Conservation (phyloP, 2,329 filamentous ascomycete genomes). For the Amylocarpus encephaloides region DNA sequence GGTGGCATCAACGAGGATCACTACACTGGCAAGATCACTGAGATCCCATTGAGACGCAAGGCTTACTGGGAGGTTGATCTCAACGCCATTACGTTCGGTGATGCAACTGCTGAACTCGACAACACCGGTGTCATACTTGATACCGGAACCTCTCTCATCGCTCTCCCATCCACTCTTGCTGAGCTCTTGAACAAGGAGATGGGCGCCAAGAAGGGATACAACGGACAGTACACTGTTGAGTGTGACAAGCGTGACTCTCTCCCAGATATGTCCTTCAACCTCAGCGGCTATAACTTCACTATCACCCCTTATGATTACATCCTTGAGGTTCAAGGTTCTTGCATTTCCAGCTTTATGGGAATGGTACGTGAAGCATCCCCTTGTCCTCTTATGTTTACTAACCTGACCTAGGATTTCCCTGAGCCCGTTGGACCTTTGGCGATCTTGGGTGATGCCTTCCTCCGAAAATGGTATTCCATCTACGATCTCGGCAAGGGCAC, state of each 20-base stretch:
- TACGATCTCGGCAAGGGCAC: conserved; percentile 88
- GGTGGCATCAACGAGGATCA: conserved; percentile 81
- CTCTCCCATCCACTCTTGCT: conserved; percentile 82
- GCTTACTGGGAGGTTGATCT: conserved; percentile 99
- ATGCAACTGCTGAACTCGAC: conserved; percentile 81
- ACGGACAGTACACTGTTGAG: conserved; percentile 92
- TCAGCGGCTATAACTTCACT: conserved; percentile 88
- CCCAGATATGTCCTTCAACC: conserved; percentile 85
- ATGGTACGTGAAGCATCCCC: conserved; percentile 61
- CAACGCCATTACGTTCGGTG: conserved; percentile 82
- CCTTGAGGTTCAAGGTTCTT: conserved; percentile 88
- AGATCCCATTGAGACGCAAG: conserved; percentile 93
- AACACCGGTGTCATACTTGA: conserved; percentile 95
- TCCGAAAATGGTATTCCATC: conserved; percentile 87
- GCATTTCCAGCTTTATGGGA: conserved; percentile 96
- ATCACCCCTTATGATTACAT: conserved; percentile 90
- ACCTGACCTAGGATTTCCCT: conserved; percentile 66
- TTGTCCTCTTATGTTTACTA: conserved; percentile 53
- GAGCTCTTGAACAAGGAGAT: conserved; percentile 98
- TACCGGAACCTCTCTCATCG: conserved; percentile 96
- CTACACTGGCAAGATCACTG: conserved; percentile 78
- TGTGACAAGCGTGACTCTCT: conserved; percentile 77
- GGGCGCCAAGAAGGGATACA: conserved; percentile 95
- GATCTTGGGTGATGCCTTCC: conserved; percentile 85
- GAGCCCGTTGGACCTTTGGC: conserved; percentile 84